Evolutionary conservation across 164 flowering plant species (phyloP).

Genomic region (Piper longum): DNA sequence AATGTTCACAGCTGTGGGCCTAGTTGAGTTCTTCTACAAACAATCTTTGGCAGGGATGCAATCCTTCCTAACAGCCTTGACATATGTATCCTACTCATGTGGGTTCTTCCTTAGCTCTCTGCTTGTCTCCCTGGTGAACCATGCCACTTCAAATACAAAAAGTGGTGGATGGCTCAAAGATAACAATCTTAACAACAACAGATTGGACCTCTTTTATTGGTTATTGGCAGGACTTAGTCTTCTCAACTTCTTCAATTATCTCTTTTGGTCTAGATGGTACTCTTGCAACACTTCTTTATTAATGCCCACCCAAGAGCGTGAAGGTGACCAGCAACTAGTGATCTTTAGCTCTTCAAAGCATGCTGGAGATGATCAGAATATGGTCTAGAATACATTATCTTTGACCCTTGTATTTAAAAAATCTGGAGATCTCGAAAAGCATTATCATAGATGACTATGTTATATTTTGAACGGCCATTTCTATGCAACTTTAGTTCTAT

Average conservation of each 20-base stretch:
- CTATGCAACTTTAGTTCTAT: too few relatives aligned
- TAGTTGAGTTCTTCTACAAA: conserved; percentile 59
- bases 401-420: too few relatives aligned
- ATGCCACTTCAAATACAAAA: conserved; percentile 21
- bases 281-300: conserved; percentile 7
- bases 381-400: not conserved
- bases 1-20: conserved; percentile 66
- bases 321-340: not conserved
- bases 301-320: not conserved
- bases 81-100: conserved; percentile 53
- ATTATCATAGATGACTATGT: too few relatives aligned
- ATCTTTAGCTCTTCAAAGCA: not conserved
- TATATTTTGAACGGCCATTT: too few relatives aligned
- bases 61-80: conserved; percentile 50
- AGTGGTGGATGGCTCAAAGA: conserved; percentile 45
- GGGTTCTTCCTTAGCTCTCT: conserved; percentile 60
- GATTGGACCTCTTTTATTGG: conserved; percentile 64
- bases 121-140: conserved; percentile 48
- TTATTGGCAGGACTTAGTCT: conserved; percentile 41
- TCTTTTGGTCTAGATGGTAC: conserved; percentile 54
- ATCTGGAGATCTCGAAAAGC: too few relatives aligned
- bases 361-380: not conserved
- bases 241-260: conserved; percentile 47
- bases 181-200: conserved; percentile 52
- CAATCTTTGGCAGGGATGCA: conserved; percentile 53